Base-by-base conservation (phyloP, 1,284 basidiomycete genomes). In the Erythrobasidium hasegawianum region DNA sequence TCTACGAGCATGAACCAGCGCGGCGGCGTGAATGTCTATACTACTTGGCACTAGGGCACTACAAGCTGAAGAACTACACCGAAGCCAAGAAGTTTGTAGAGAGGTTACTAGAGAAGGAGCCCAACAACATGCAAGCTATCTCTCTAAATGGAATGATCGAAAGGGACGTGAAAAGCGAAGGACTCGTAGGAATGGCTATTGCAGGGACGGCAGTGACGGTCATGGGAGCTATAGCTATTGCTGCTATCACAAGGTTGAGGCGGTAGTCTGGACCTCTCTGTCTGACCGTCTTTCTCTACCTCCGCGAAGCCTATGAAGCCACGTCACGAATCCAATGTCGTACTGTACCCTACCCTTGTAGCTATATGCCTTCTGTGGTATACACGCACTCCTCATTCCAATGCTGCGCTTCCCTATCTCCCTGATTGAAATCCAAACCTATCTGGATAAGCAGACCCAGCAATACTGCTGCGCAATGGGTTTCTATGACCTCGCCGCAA, bases 11-110 rank as follows among this genome's bases (percentile, higher is more conserved):
- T 1, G 94, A 97, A 70, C 87, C 95, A 10, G 79, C 85, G 38
- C 84, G 96, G 71, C 83, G 96, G 70, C 81, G 96, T 77, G 96
- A 99, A 79, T 98, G 96, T 75, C 80, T 97, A 40, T 99, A 97
- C 77, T 99, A 97, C 79, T 86, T 99, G 56, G 90, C 92, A 0
- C 82, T 98, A 11, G 96, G 96, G 0, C 88, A 98, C 78, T 97
- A 92, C 80, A 98, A 98, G 82, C 87, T 97, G 83, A 86, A 87
- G 38, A 95, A 97, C 78, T 97, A 89, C 76, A 88, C 89, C 41
- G 91, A 97, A 76, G 92, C 94, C 1, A 87, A 84, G 78, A 87
- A 85, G 69, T 98, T 97, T 78, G 97, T 97, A 77, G 86, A 93
- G 96, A 59, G 96, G 20, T 82, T 99, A 2, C 80, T 97, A 55